A percentile compares a stretch with the other conserved stretches of the same genome.
Conservation (phyloP, 306 rosid species). For the Canavalia ensiformis region DNA sequence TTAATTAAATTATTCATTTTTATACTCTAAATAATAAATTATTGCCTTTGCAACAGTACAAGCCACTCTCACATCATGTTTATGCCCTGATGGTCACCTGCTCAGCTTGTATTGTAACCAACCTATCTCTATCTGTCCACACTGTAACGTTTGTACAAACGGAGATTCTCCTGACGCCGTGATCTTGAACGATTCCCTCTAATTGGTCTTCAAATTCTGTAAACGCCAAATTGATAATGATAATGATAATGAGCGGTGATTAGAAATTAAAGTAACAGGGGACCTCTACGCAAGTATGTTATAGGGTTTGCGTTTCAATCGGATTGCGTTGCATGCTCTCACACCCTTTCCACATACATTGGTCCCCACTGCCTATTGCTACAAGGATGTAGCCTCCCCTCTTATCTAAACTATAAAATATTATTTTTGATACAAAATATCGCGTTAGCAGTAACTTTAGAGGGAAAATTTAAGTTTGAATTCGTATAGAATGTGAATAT, state of each 20-base stretch:
- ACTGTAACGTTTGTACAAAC: background rate
- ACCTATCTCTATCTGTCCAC: background rate
- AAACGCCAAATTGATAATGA: background rate
- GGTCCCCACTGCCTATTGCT: background rate
- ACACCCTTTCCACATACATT: background rate
- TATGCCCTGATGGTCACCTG: too few relatives aligned
- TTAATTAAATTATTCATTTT: too few relatives aligned
- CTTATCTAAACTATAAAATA: too few relatives aligned
- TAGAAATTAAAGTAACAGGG: constrained; percentile 47
- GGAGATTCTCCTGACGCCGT: constrained; percentile 19
- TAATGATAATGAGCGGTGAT: background rate
- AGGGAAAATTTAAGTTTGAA: too few relatives aligned
- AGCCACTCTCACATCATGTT: too few relatives aligned
- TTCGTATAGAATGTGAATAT: too few relatives aligned
- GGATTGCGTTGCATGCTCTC: constrained; percentile 12
- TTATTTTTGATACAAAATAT: too few relatives aligned
- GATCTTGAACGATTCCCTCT: background rate
- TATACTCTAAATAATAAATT: too few relatives aligned
- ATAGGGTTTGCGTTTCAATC: background rate
- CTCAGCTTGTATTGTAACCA: too few relatives aligned
- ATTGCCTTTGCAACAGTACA: too few relatives aligned
- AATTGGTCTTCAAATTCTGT: background rate
- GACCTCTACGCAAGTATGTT: background rate
- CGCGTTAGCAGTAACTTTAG: too few relatives aligned
- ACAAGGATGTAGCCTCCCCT: too few relatives aligned